These are phyloP conservation scores for Paracamarosporium sp. DNA, from an alignment of 2,329 filamentous ascomycete genomes.

Conservation along the genomic window DNA sequence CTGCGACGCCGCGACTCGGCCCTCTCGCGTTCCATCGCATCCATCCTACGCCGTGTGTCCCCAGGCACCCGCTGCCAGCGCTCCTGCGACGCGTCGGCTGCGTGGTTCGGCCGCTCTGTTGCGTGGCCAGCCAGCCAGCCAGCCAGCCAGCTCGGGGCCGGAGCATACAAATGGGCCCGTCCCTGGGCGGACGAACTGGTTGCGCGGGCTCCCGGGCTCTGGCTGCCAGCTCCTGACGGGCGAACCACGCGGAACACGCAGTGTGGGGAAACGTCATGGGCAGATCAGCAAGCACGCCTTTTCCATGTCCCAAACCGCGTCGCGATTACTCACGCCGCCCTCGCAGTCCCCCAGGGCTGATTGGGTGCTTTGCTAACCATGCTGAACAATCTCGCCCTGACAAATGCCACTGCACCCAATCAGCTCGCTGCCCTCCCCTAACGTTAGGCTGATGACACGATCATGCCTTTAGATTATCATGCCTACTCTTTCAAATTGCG, in stretches of 20 bases:
- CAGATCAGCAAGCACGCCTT: slow-evolving; percentile 6
- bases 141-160: not conserved
- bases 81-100: no score
- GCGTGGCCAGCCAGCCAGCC: no score
- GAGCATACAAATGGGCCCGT: slow-evolving; percentile 1
- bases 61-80: no score
- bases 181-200: slow-evolving; percentile 4
- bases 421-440: slow-evolving; percentile 8
- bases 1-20: not conserved
- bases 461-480: slow-evolving; percentile 11
- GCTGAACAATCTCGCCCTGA: slow-evolving; percentile 38
- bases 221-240: not conserved
- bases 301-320: not conserved
- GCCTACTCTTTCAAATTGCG: not conserved
- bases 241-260: not conserved
- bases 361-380: slow-evolving; percentile 27
- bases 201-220: slow-evolving; percentile 1
- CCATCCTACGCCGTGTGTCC: not conserved
- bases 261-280: slow-evolving; percentile 10
- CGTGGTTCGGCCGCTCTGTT: no score
- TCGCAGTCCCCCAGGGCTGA: slow-evolving; percentile 16
- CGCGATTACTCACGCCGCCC: slow-evolving; percentile 6
- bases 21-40: not conserved
- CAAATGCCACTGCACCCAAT: slow-evolving; percentile 17
- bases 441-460: slow-evolving; percentile 20